phyloP scores from a whole-genome alignment of 73 alveolate species.

The Effrenium voratum region DNA sequence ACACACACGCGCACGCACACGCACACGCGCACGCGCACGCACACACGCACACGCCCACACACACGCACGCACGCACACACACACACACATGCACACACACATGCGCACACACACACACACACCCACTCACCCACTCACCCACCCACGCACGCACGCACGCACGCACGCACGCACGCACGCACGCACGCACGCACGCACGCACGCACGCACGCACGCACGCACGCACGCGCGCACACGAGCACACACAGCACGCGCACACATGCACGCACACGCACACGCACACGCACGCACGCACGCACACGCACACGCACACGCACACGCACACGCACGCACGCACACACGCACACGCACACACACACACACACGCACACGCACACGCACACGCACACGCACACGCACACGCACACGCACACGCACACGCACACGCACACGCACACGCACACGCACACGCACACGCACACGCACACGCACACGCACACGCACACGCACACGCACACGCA shows the following conservation, averaged over 20 bases:
- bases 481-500: too few species aligned
- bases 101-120: background rate
- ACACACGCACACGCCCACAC: too few species aligned
- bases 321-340: background rate
- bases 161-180: background rate
- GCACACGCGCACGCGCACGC: too few species aligned
- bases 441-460: background rate
- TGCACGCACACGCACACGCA: background rate
- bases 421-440: background rate
- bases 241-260: background rate
- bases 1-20: too few species aligned
- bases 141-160: background rate
- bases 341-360: conserved; percentile 9
- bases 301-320: background rate
- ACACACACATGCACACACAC: background rate
- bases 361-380: background rate
- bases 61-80: too few species aligned
- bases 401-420: background rate
- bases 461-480: background rate
- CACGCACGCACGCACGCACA: background rate
- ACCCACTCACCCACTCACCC: background rate
- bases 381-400: background rate
- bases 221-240: background rate
- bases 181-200: too few species aligned
- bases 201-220: background rate